Base-by-base conservation (phyloP, 164 flowering plant genomes). In the Brasenia schreberi region DNA sequence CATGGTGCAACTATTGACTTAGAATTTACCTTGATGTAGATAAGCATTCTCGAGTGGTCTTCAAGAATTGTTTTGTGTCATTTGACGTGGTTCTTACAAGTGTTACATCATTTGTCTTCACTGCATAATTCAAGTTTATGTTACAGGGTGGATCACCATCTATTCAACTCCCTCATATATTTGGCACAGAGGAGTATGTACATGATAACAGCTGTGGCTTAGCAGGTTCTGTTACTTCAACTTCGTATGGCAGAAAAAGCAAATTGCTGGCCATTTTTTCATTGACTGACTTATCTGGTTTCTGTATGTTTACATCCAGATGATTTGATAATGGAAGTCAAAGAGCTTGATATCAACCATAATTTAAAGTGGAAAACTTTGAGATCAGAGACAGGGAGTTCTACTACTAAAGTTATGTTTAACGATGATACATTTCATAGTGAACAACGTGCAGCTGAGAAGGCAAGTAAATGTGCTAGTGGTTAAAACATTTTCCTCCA, bases 121-220 rank as follows among this genome's bases (percentile, higher is more conserved):
- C 39, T 33, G 4, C 2, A 33, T 33, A 33, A 33, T 33, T 33
- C 39, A 33, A 33, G 39, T 33, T 33, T 33, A 33, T 58, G 18
- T 12, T 65, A 33, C 61, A 74, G 77, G 52, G 42, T 64, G 78
- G 72, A 42, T 69, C 68, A 42, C 67, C 67, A 42, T 17, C 19
- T 64, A 62, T 69, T 69, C 67, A 39, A 42, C 75, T 75, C 6
- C 78, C 78, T 7, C 75, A 72, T 69, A 66, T 75, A 59, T 68
- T 75, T 72, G 75, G 78, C 64, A 70, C 75, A 33, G 78, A 69
- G 59, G 78, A 75, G 27, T 75, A 71, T 69, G 42, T 67, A 18
- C 75, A 75, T 69, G 78, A 75, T 67, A 72, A 72, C 60, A 71
- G 67, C 52, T 75, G 78, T 68, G 78, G 78, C 58, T 69, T 75